Percentiles rank a stretch among this genome's conserved stretches.
These are phyloP conservation scores for Geopyxis carbonaria DNA, from an alignment of 495 filamentous ascomycete species.

Conservation along the genomic window DNA sequence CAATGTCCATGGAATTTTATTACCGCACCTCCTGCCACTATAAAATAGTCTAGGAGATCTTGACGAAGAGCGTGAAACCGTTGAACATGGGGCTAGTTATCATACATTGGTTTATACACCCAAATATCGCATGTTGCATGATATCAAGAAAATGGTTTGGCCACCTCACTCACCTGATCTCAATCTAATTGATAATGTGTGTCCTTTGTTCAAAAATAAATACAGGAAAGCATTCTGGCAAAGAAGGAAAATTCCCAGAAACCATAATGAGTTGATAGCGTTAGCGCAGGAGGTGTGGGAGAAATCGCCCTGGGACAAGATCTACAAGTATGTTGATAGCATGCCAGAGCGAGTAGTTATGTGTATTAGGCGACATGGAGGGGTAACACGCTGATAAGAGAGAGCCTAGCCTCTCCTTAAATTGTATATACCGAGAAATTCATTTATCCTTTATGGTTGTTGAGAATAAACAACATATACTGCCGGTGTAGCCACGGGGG, in stretches of 20 bases:
- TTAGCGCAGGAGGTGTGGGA: conserved; percentile 5
- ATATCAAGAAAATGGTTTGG: conserved; percentile 1
- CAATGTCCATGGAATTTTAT: conserved; percentile 4
- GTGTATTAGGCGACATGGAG: background rate
- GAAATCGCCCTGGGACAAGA: background rate
- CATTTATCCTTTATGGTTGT: too few relatives aligned
- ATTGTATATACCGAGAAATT: too few relatives aligned
- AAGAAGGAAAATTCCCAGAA: background rate
- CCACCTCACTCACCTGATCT: background rate
- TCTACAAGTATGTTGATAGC: conserved; percentile 1
- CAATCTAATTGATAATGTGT: conserved; percentile 2
- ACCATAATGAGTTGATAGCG: background rate
- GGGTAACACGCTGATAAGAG: background rate
- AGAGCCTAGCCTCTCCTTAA: too few relatives aligned
- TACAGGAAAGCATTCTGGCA: background rate
- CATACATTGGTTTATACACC: conserved; percentile 3
- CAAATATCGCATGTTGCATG: background rate
- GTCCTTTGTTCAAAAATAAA: background rate
- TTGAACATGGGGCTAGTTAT: conserved; percentile 1
- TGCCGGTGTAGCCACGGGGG: too few relatives aligned
- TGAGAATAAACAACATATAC: too few relatives aligned
- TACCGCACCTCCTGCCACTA: background rate
- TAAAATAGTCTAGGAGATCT: background rate
- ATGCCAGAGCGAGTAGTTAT: conserved; percentile 1
- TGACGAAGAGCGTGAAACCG: background rate